Percentiles rank a stretch among this genome's conserved stretches.
These are phyloP conservation scores for Harringtonia aguacate DNA, from an alignment of 2,329 filamentous ascomycete species.

Conservation along the genomic window DNA sequence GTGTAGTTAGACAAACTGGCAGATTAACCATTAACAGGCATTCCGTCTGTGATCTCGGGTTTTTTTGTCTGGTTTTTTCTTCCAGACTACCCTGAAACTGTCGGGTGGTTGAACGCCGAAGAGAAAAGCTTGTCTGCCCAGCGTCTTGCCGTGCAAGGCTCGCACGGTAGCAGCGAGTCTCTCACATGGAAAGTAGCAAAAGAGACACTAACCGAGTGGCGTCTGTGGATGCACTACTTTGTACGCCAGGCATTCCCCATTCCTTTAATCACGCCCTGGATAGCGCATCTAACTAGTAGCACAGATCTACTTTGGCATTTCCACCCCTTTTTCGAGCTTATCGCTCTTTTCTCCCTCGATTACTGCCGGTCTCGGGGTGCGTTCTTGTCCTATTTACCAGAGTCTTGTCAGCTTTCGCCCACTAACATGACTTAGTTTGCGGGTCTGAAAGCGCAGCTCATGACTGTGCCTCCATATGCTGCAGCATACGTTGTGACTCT, in stretches of 20 bases:
- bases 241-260: conserved; percentile 15
- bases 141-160: conserved; percentile 32
- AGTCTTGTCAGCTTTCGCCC: no score
- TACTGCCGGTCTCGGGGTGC: conserved; percentile 28
- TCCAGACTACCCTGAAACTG: conserved; percentile 56
- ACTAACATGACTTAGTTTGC: conserved; percentile 11
- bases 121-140: conserved; percentile 45
- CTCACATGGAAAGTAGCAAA: conserved; percentile 59
- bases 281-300: conserved; percentile 17
- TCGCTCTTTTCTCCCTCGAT: conserved; percentile 45
- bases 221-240: conserved; percentile 56
- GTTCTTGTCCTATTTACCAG: no score
- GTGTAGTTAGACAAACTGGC: no score
- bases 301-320: conserved; percentile 14
- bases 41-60: conserved; percentile 40
- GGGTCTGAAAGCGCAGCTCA: conserved; percentile 43
- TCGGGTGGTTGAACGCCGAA: conserved; percentile 46
- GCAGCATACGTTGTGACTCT: conserved; percentile 27
- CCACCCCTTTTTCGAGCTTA: conserved; percentile 22
- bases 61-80: conserved; percentile 48
- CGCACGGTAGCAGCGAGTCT: conserved; percentile 47
- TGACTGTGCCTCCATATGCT: conserved; percentile 59
- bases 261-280: not conserved
- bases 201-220: conserved; percentile 53
- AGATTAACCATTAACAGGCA: conserved; percentile 2